Evolutionary conservation across 2,329 filamentous ascomycete species (phyloP).

Genomic region (Aspergillus terreus): DNA sequence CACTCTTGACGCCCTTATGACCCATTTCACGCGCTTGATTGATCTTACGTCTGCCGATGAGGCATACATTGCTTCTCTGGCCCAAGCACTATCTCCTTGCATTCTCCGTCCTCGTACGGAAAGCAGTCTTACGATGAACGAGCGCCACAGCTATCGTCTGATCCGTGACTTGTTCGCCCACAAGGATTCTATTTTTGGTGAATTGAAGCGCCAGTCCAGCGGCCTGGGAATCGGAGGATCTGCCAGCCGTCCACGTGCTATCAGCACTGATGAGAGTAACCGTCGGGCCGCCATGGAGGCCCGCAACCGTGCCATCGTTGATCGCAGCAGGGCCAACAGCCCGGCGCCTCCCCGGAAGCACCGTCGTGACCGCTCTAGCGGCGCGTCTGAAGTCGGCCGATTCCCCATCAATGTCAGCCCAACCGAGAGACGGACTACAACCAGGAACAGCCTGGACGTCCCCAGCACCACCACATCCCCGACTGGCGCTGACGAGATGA

Average conservation of each 20-base stretch:
- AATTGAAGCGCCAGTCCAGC: constrained; percentile 72
- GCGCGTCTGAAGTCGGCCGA: constrained; percentile 67
- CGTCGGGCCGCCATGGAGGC: constrained; percentile 93
- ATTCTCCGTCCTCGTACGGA: constrained; percentile 83
- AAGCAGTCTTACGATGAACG: constrained; percentile 89
- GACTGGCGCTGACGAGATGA: constrained; percentile 33
- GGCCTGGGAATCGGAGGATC: constrained; percentile 46
- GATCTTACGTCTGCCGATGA: constrained; percentile 96
- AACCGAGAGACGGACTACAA: constrained; percentile 47
- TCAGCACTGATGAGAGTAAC: constrained; percentile 94
- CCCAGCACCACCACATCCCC: constrained; percentile 57
- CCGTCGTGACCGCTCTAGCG: constrained; percentile 74
- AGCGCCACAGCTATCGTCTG: constrained; percentile 86
- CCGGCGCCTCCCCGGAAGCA: constrained; percentile 58
- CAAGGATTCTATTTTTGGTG: constrained; percentile 93
- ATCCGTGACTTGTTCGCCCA: constrained; percentile 88
- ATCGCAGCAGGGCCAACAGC: constrained; percentile 69
- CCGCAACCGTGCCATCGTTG: constrained; percentile 72
- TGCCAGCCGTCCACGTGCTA: constrained; percentile 70
- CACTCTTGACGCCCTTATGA: constrained; percentile 96
- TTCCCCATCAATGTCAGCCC: constrained; percentile 76
- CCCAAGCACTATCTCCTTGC: constrained; percentile 73
- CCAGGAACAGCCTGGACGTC: constrained; percentile 74
- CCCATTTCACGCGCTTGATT: constrained; percentile 94
- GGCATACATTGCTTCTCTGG: constrained; percentile 70